These are phyloP conservation scores for Dactylellina haptotyla DNA, from an alignment of 2,329 filamentous ascomycete species.

Conservation along the genomic window DNA sequence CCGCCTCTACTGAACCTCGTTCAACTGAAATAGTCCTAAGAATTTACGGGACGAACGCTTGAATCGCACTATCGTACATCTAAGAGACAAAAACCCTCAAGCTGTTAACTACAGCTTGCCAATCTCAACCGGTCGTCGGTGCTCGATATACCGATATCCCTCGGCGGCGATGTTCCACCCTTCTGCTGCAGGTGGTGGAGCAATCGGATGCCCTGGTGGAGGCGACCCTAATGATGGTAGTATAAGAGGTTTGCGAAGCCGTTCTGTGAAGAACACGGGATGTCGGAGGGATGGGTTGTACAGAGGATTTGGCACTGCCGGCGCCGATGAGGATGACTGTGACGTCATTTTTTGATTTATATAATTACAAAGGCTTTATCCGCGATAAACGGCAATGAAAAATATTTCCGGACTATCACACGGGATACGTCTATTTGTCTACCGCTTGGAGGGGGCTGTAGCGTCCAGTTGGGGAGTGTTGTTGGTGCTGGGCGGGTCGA, in stretches of 20 bases:
- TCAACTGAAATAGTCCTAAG: too few species aligned
- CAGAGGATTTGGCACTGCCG: not conserved
- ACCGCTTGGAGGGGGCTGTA: not conserved
- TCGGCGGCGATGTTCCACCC: conserved; percentile 67
- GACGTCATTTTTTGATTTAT: too few species aligned
- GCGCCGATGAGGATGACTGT: not conserved
- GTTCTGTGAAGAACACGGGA: conserved; percentile 79
- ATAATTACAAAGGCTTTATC: too few species aligned
- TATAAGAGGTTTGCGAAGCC: conserved; percentile 68
- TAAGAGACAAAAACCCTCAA: not conserved
- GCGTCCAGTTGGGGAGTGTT: not conserved
- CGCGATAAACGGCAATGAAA: too few species aligned
- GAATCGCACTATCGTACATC: not conserved
- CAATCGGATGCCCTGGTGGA: conserved; percentile 20
- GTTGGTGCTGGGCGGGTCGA: not conserved
- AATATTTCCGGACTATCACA: too few species aligned
- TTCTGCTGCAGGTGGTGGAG: conserved; percentile 59
- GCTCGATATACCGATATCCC: conserved; percentile 70
- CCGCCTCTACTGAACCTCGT: too few species aligned
- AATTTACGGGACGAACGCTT: too few species aligned
- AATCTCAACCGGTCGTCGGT: conserved; percentile 30
- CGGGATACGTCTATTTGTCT: too few species aligned
- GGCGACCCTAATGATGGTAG: conserved; percentile 58
- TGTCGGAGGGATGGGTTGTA: conserved; percentile 72
- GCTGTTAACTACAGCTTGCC: conserved; percentile 26